A percentile compares a stretch with the other conserved stretches of the same genome.
phyloP scores from a whole-genome alignment of 352 stramenopile genomes.

The Phytophthora rubi region DNA sequence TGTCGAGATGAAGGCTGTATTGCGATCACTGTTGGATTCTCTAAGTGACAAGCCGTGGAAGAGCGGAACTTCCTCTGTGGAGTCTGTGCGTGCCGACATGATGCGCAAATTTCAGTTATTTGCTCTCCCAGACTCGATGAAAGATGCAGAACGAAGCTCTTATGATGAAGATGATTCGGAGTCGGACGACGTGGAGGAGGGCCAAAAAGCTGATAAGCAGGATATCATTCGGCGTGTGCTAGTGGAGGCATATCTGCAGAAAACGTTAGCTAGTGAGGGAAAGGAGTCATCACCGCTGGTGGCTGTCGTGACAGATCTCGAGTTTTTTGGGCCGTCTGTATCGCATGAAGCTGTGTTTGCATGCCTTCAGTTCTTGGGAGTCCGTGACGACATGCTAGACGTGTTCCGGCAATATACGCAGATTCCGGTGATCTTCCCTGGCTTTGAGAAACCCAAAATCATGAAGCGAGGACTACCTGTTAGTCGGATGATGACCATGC shows the following conservation, averaged over 20 bases:
- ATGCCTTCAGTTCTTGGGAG: conserved; percentile 43
- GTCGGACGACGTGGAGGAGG: conserved; percentile 8
- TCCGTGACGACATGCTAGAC: conserved; percentile 36
- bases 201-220: conserved; percentile 37
- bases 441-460: conserved; percentile 27
- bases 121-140: conserved; percentile 31
- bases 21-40: conserved; percentile 37
- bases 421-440: conserved; percentile 50
- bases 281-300: conserved; percentile 27
- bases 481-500: conserved; percentile 44
- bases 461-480: conserved; percentile 51
- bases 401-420: conserved; percentile 50
- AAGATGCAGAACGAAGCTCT: conserved; percentile 5
- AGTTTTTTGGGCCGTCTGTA: conserved; percentile 56
- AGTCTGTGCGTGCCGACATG: conserved; percentile 23
- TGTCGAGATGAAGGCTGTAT: conserved; percentile 28
- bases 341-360: conserved; percentile 51
- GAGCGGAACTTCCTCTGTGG: conserved; percentile 14
- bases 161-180: conserved; percentile 32
- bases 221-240: conserved; percentile 53
- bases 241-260: conserved; percentile 42
- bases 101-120: conserved; percentile 34
- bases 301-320: conserved; percentile 54
- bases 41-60: conserved; percentile 15
- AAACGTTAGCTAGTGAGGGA: conserved; percentile 12